These are phyloP conservation scores for Nannizziopsis barbatae DNA, from an alignment of 2,329 filamentous ascomycete genomes.

Conservation along the genomic window DNA sequence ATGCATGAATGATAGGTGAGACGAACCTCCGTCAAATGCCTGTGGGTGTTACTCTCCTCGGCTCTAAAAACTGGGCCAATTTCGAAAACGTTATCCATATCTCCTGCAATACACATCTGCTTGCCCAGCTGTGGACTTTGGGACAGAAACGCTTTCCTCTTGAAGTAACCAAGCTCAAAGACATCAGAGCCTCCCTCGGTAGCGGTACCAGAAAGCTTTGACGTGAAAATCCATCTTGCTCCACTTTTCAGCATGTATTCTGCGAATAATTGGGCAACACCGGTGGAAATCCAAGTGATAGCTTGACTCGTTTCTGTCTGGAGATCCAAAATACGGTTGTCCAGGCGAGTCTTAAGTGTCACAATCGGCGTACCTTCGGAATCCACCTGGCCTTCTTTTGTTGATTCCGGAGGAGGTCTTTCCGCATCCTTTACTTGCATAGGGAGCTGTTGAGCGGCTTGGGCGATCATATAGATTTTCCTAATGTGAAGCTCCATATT, in stretches of 20 bases:
- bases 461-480: constrained; percentile 68
- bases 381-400: constrained; percentile 41
- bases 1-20: background rate
- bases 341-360: constrained; percentile 69
- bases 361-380: constrained; percentile 55
- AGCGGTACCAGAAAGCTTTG: constrained; percentile 77
- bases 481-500: constrained; percentile 77
- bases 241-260: constrained; percentile 65
- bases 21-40: constrained; percentile 51
- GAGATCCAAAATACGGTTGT: constrained; percentile 89
- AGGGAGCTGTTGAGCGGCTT: constrained; percentile 49
- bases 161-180: constrained; percentile 84
- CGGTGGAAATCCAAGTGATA: constrained; percentile 60
- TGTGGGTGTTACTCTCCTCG: constrained; percentile 56
- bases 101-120: constrained; percentile 56
- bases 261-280: constrained; percentile 58
- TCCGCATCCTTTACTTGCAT: constrained; percentile 49
- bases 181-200: constrained; percentile 90
- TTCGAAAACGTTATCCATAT: constrained; percentile 54
- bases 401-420: constrained; percentile 34
- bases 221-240: constrained; percentile 78
- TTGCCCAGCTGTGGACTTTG: constrained; percentile 57
- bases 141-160: constrained; percentile 59
- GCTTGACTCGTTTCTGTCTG: constrained; percentile 84
- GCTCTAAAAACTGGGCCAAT: constrained; percentile 57